These are phyloP conservation scores for Glaciozyma martinii DNA, from an alignment of 768 basidiomycete species.

Conservation along the genomic window DNA sequence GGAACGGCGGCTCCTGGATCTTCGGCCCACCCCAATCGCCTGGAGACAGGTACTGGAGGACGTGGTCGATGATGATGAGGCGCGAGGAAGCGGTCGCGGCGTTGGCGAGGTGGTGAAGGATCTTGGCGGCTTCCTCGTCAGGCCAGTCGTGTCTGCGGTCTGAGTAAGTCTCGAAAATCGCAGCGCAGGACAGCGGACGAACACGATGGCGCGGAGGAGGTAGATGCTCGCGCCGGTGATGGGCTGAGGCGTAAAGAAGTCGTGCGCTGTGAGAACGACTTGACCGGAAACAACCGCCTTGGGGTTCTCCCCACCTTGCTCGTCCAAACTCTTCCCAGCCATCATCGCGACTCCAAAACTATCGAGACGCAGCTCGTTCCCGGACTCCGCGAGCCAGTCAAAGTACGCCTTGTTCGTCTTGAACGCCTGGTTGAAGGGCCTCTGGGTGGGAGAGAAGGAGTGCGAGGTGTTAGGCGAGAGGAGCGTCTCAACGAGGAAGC, in stretches of 20 bases:
- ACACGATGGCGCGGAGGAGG: constrained; percentile 61
- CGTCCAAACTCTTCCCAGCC: not conserved
- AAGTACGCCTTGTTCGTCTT: constrained; percentile 35
- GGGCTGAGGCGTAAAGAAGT: constrained; percentile 63
- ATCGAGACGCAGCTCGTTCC: constrained; percentile 33
- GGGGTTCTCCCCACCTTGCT: not conserved
- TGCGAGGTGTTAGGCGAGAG: constrained; percentile 19
- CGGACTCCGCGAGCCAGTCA: constrained; percentile 36
- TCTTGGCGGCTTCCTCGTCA: constrained; percentile 48
- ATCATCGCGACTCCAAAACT: constrained; percentile 41
- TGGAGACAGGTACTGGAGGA: constrained; percentile 39
- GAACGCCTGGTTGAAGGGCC: constrained; percentile 37
- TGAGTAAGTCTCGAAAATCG: not conserved
- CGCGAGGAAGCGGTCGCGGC: constrained; percentile 47
- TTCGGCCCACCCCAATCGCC: too few species aligned
- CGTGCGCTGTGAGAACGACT: constrained; percentile 46
- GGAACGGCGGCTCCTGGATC: not conserved
- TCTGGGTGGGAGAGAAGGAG: constrained; percentile 24
- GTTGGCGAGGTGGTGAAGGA: constrained; percentile 46
- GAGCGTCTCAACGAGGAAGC: constrained; percentile 32
- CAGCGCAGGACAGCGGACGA: too few species aligned
- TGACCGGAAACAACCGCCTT: constrained; percentile 1
- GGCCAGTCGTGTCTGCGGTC: constrained; percentile 70
- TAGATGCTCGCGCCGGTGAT: constrained; percentile 47
- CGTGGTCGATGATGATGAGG: constrained; percentile 62